Evolutionary conservation across 495 filamentous ascomycete genomes (phyloP).

Genomic region (Chaetomidium leptoderma): DNA sequence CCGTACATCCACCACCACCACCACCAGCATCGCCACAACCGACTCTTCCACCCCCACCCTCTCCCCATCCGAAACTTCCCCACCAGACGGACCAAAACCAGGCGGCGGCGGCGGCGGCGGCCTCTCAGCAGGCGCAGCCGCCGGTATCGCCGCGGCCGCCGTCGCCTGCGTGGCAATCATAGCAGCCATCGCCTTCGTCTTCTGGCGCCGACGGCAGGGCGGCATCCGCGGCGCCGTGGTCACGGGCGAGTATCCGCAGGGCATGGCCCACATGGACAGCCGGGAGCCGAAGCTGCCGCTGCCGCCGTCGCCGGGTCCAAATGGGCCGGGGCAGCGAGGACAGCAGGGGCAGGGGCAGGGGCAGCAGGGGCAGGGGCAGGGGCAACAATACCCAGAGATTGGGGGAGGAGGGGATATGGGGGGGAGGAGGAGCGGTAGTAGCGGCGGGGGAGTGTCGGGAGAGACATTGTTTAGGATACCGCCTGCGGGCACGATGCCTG

Average conservation of each 20-base stretch:
- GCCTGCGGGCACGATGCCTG: conserved; percentile 4
- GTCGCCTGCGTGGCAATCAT: conserved; percentile 13
- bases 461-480: background rate
- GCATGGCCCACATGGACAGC: background rate
- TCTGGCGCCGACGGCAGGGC: conserved; percentile 20
- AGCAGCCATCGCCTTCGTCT: conserved; percentile 15
- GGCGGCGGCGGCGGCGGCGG: background rate
- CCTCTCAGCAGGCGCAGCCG: conserved; percentile 23
- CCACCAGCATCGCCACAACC: background rate
- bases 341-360: background rate
- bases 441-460: background rate
- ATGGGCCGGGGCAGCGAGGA: background rate
- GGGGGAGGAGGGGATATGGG: background rate
- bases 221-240: conserved; percentile 23
- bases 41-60: background rate
- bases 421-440: background rate
- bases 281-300: background rate
- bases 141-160: conserved; percentile 23
- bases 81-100: background rate
- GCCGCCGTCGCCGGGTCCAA: background rate
- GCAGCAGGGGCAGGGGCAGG: background rate
- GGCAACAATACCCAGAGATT: background rate
- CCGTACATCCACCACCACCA: background rate
- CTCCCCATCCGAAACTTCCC: background rate
- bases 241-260: conserved; percentile 22